Evolutionary conservation across 1,284 basidiomycete species (phyloP), one percentile per base, ranked within the genome.

Genomic region (Ustilago hordei): DNA sequence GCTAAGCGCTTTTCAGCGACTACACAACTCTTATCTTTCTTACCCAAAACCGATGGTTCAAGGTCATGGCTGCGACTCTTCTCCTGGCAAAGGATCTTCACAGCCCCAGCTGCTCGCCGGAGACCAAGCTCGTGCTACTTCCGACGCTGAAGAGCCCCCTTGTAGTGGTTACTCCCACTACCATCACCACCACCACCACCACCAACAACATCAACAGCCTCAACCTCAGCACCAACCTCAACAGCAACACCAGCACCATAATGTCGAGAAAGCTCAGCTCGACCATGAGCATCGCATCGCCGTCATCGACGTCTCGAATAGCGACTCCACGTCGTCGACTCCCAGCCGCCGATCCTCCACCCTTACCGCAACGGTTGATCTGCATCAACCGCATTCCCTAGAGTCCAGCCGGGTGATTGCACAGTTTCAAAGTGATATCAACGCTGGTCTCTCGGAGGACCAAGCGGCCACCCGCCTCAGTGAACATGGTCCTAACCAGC

Each of bases 301-400:
- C 32, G 66, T 77, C 64, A 56, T 78, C 78, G 55, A 64, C 59
- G 2, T 76, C 43, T 35, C 58, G 45, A 39, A 55, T 60, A 59
- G 68, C 58, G 34, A 32, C 66, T 64, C 55, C 41, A 35, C 62
- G 28, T 69, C 64, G 39, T 58, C 64, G 57, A 58, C 71, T 64
- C 55, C 38, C 60, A 69, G 66, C 70, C 43, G 65, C 43, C 75
- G 68, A 79, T 71, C 69, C 70, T 64, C 79, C 79, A 68, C 78
- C 72, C 53, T 58, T 69, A 57, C 76, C 72, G 64, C 67, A 69
- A 54, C 76, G 67, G 53, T 66, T 80, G 67, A 67, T 78, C 59
- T 81, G 80, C 78, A 74, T 77, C 75, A 80, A 80, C 78, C 80
- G 75, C 78, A 81, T 81, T 64, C 80, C 73, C 65, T 81, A 69